Evolutionary conservation across 2,329 filamentous ascomycete species (phyloP).

Genomic region (Nothophoma quercina): DNA sequence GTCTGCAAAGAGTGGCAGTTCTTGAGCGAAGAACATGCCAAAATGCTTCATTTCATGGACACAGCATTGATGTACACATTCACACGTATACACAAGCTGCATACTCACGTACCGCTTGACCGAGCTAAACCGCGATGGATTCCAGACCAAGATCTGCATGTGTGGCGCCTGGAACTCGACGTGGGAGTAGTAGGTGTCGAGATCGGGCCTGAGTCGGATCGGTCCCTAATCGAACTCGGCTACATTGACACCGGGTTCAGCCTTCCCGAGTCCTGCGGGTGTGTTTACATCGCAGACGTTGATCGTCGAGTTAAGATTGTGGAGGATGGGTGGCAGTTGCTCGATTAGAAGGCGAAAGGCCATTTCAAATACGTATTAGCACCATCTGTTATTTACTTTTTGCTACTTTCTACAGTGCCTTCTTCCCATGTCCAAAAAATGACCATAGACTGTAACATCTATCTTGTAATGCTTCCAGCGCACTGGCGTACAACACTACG

Average conservation of each 20-base stretch:
- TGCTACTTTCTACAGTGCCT: not conserved
- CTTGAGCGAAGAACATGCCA: not conserved
- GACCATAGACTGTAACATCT: not conserved
- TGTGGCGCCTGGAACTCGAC: slow-evolving; percentile 25
- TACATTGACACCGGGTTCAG: slow-evolving; percentile 2
- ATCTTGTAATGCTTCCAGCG: slow-evolving; percentile 29
- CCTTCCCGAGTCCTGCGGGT: slow-evolving; percentile 9
- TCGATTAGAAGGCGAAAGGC: too few species aligned
- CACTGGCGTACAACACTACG: slow-evolving; percentile 30
- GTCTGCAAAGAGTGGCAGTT: slow-evolving; percentile 10
- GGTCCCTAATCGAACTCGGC: slow-evolving; percentile 3
- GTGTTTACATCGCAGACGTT: not conserved
- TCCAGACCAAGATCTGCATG: slow-evolving; percentile 2
- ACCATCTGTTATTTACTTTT: not conserved
- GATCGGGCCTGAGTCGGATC: not conserved
- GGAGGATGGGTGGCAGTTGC: slow-evolving; percentile 11
- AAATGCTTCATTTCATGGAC: not conserved
- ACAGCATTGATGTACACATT: not conserved
- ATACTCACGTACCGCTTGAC: not conserved
- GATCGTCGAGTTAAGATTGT: not conserved
- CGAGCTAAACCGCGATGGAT: slow-evolving; percentile 7
- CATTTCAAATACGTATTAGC: not conserved
- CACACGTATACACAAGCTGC: not conserved
- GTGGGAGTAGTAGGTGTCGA: slow-evolving; percentile 10
- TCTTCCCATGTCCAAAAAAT: not conserved